Evolutionary conservation across 305 asterid species (phyloP).

Genomic region (Rubia peregrina): DNA sequence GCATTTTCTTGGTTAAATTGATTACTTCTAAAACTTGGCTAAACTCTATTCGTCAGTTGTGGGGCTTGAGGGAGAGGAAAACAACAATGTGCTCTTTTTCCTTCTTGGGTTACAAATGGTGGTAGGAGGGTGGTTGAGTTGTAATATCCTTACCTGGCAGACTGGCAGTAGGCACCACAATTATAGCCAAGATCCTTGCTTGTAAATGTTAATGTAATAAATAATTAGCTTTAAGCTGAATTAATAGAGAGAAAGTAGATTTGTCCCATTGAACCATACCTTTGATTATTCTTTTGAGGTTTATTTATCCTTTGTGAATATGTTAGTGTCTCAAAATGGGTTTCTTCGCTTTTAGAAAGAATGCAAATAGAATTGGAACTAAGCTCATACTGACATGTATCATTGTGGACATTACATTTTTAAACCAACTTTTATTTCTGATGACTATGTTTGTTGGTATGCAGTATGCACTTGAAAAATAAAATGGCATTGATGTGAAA

Average conservation of each 20-base stretch:
- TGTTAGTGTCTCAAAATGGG: neutral
- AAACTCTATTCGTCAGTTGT: neutral
- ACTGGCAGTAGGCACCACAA: too few relatives aligned
- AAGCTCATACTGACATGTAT: neutral
- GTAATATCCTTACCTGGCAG: too few relatives aligned
- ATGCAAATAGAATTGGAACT: neutral
- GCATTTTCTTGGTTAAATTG: neutral
- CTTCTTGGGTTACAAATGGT: neutral
- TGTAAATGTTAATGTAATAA: neutral
- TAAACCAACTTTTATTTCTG: too few relatives aligned
- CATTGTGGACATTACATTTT: too few relatives aligned
- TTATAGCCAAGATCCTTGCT: neutral
- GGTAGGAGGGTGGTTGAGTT: neutral
- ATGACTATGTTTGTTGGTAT: too few relatives aligned
- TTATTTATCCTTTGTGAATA: neutral
- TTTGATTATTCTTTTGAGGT: neutral
- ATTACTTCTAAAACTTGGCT: neutral
- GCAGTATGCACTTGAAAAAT: neutral
- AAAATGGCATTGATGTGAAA: neutral
- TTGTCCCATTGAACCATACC: neutral
- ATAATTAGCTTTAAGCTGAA: neutral
- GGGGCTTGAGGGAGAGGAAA: neutral
- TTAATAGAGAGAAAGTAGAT: slow-evolving; percentile 2
- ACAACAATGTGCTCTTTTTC: neutral
- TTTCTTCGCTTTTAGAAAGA: too few relatives aligned